Percentiles rank a stretch among this genome's conserved stretches.
Conservation (phyloP, 2,329 filamentous ascomycete genomes). For the Paecilomyces dactylethromorphus region DNA sequence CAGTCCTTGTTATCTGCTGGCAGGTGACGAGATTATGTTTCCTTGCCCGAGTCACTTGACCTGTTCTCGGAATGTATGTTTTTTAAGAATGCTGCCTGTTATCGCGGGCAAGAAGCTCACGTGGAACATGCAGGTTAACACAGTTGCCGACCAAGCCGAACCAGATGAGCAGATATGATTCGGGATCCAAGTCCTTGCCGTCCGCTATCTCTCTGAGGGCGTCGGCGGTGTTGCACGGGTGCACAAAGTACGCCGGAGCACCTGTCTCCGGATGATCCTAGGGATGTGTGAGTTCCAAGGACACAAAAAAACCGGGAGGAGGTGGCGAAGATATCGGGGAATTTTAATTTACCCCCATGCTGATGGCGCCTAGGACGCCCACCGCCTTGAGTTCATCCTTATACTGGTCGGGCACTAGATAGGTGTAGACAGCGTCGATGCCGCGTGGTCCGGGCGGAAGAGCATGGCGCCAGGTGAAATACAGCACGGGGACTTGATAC, state of each 20-base stretch:
- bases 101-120: constrained; percentile 47
- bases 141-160: constrained; percentile 77
- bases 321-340: constrained; percentile 5
- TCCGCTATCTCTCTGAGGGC: constrained; percentile 62
- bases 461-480: constrained; percentile 61
- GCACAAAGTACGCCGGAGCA: constrained; percentile 77
- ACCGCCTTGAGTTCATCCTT: constrained; percentile 54
- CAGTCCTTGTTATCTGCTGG: constrained; percentile 1
- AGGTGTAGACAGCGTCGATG: constrained; percentile 64
- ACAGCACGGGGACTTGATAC: constrained; percentile 68
- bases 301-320: constrained; percentile 6
- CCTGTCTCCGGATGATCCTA: constrained; percentile 80
- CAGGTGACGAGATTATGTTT: constrained; percentile 3
- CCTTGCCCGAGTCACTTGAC: constrained; percentile 3
- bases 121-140: constrained; percentile 72
- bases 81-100: constrained; percentile 13
- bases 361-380: constrained; percentile 66
- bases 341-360: constrained; percentile 63
- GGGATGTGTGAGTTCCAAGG: constrained; percentile 28
- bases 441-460: constrained; percentile 50
- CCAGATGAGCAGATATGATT: constrained; percentile 80
- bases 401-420: constrained; percentile 62
- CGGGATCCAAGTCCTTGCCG: constrained; percentile 29
- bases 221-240: constrained; percentile 83
- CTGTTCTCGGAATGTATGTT: constrained; percentile 7